Conservation (phyloP, 2,329 filamentous ascomycete genomes). For the Tolypocladium sp. region DNA sequence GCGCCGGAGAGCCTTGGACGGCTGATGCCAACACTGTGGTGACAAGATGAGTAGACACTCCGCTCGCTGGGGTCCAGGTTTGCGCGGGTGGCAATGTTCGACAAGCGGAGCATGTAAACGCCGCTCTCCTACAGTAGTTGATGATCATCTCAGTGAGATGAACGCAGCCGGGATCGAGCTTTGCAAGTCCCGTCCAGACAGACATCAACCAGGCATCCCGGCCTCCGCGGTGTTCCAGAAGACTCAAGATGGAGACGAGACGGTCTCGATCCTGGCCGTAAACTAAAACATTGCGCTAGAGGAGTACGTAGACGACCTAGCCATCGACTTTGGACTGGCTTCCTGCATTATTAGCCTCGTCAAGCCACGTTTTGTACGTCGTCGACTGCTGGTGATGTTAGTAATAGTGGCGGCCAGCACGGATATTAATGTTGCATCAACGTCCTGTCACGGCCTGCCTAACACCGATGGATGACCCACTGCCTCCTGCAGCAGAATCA, state of each 20-base stretch:
- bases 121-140: too few relatives aligned
- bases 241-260: background rate
- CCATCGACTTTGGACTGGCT: background rate
- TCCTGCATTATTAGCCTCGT: background rate
- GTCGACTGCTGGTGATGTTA: background rate
- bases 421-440: background rate
- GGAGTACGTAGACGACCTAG: background rate
- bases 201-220: background rate
- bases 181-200: background rate
- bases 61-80: background rate
- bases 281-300: background rate
- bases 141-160: background rate
- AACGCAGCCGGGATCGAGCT: background rate
- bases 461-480: background rate
- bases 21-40: background rate
- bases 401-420: background rate
- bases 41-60: background rate
- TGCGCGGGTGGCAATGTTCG: background rate
- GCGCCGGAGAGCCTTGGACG: background rate
- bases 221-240: background rate
- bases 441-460: background rate
- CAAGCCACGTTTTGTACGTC: background rate
- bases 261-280: background rate
- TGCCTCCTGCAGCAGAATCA: background rate
- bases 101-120: too few relatives aligned